Conservation (phyloP, 2,329 filamentous ascomycete species). For the Fusarium kyushuense region DNA sequence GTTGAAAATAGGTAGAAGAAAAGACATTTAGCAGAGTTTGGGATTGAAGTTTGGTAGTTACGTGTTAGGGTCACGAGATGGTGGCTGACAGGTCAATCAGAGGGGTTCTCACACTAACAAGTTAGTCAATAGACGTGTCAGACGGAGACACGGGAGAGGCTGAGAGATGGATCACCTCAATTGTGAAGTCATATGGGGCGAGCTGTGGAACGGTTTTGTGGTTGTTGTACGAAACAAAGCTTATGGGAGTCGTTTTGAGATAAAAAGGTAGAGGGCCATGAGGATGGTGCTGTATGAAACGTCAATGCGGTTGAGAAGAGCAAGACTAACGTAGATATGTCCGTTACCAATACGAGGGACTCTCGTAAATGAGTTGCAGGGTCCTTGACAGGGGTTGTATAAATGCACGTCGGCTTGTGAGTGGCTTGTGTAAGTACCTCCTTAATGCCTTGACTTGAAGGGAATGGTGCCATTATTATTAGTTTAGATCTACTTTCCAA, state of each 20-base stretch:
- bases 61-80: conserved; percentile 32
- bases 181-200: conserved; percentile 31
- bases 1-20: not conserved
- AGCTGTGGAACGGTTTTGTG: conserved; percentile 29
- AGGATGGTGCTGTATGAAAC: conserved; percentile 9
- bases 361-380: conserved; percentile 38
- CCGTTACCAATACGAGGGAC: conserved; percentile 31
- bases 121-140: conserved; percentile 24
- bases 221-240: conserved; percentile 1
- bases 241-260: not conserved
- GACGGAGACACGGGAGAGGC: conserved; percentile 35
- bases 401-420: conserved; percentile 29
- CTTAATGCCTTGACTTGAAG: conserved; percentile 10
- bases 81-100: conserved; percentile 22
- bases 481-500: conserved; percentile 14
- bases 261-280: conserved; percentile 1
- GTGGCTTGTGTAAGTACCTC: conserved; percentile 31
- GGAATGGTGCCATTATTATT: conserved; percentile 24
- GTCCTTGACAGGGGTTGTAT: conserved; percentile 24
- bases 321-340: conserved; percentile 14
- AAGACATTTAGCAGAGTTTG: conserved; percentile 17
- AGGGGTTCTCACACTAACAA: conserved; percentile 15
- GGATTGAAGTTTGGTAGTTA: conserved; percentile 1
- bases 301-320: conserved; percentile 13
- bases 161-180: conserved; percentile 23